A percentile compares a stretch with the other conserved stretches of the same genome.
Evolutionary conservation across 768 basidiomycete species (phyloP).

Genomic region (Leccinellum albellum): DNA sequence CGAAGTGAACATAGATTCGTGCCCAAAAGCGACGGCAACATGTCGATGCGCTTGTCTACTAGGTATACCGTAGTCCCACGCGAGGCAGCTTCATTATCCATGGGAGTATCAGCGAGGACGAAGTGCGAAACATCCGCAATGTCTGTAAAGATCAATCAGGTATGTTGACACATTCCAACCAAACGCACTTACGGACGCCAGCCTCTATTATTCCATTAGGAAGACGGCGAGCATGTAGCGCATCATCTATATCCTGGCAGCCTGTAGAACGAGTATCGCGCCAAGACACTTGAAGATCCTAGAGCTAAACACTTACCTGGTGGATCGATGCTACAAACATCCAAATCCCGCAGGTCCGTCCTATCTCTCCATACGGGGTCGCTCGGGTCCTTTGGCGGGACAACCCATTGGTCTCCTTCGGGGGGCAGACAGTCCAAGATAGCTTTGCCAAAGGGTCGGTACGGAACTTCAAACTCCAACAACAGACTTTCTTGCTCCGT

Average conservation of each 20-base stretch:
- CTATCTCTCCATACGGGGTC: conserved; percentile 72
- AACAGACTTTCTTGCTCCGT: conserved; percentile 93
- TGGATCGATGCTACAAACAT: conserved; percentile 96
- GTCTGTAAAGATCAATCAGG: conserved; percentile 46
- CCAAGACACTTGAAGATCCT: conserved; percentile 7
- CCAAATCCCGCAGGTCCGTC: conserved; percentile 79
- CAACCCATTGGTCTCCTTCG: conserved; percentile 91
- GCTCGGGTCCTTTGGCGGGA: conserved; percentile 65
- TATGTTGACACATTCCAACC: neutral
- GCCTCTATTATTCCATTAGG: conserved; percentile 95
- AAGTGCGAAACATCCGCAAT: conserved; percentile 99
- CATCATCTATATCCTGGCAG: conserved; percentile 98
- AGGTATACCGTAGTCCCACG: too few relatives aligned
- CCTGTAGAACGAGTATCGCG: conserved; percentile 39
- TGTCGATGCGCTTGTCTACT: conserved; percentile 80
- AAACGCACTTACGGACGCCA: conserved; percentile 81
- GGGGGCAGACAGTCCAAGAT: conserved; percentile 86
- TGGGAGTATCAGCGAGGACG: conserved; percentile 86
- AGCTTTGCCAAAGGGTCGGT: conserved; percentile 93
- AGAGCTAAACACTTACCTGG: conserved; percentile 51
- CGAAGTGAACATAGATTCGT: conserved; percentile 83
- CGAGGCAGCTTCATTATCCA: conserved; percentile 61
- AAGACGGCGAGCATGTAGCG: conserved; percentile 81
- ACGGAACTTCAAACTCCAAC: conserved; percentile 93
- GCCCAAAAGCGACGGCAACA: conserved; percentile 89